These are phyloP conservation scores for Podila clonocystis DNA, from an alignment of 192 early-diverging fungal species.

Conservation along the genomic window DNA sequence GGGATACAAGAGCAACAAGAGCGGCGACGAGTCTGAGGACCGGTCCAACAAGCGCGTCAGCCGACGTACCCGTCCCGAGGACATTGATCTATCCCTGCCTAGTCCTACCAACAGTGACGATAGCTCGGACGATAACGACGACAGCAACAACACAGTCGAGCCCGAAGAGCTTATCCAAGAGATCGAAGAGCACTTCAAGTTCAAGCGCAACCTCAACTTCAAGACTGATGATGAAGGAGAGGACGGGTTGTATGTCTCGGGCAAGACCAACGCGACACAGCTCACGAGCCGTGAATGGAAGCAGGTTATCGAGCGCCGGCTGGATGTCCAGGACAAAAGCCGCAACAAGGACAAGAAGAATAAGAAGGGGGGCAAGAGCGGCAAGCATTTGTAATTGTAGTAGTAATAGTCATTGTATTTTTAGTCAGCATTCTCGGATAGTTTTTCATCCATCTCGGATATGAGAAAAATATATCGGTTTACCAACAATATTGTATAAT, in stretches of 20 bases:
- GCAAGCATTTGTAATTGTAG: too few species aligned
- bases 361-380: neutral
- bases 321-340: constrained; percentile 22
- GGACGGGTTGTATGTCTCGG: neutral
- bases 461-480: too few species aligned
- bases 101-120: neutral
- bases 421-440: too few species aligned
- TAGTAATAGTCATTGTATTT: too few species aligned
- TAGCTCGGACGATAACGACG: neutral
- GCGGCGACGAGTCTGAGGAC: neutral
- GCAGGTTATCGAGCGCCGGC: constrained; percentile 20
- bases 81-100: neutral
- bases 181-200: constrained; percentile 26
- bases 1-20: constrained; percentile 4
- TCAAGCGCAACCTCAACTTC: constrained; percentile 48
- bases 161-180: neutral
- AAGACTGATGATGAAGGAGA: constrained; percentile 16
- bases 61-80: constrained; percentile 15
- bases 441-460: too few species aligned
- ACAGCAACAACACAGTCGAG: neutral
- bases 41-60: constrained; percentile 40
- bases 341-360: constrained; percentile 9
- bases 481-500: too few species aligned
- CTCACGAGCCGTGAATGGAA: constrained; percentile 18
- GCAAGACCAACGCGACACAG: neutral